Evolutionary conservation across 148 eudicot species (phyloP), one percentile per base, ranked within the genome.

Genomic region (Limonium bicolor): DNA sequence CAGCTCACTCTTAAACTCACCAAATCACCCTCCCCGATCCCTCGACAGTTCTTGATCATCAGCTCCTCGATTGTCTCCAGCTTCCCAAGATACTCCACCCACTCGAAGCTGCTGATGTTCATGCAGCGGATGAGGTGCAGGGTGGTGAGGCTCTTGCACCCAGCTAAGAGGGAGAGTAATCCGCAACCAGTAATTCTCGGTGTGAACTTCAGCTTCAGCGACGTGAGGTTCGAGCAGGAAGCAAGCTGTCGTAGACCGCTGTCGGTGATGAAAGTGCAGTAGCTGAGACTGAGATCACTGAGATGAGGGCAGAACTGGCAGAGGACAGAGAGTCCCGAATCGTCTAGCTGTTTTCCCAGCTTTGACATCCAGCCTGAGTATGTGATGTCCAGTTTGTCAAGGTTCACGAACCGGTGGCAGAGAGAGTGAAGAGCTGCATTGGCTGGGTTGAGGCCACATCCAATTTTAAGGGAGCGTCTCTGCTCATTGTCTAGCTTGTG

Each of bases 321-420:
- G 41, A 88, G 76, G 38, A 61, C 40, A 10, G 53, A 60, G 56
- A 88, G 81, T 25, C 94, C 96, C 44, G 51, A 56, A 52, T 83
- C 94, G 27, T 83, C 96, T 38, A 88, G 54, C 39, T 88, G 94
- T 68, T 71, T 77, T 1, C 96, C 96, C 32, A 74, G 55, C 39
- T 72, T 80, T 42, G 86, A 77, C 86, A 80, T 83, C 96, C 96
- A 88, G 41, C 96, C 96, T 2, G 86, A 70, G 54, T 83, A 83
- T 36, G 50, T 30, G 20, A 88, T 71, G 61, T 88, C 94, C 23
- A 88, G 71, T 56, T 61, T 83, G 30, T 52, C 62, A 60, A 87
- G 68, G 63, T 83, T 76, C 4, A 73, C 76, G 50, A 88, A 88
- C 60, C 96, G 67, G 25, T 50, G 44, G 64, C 94, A 83, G 33